Base-by-base conservation (phyloP, 1,284 basidiomycete species). In the Crepidotus sp. region DNA sequence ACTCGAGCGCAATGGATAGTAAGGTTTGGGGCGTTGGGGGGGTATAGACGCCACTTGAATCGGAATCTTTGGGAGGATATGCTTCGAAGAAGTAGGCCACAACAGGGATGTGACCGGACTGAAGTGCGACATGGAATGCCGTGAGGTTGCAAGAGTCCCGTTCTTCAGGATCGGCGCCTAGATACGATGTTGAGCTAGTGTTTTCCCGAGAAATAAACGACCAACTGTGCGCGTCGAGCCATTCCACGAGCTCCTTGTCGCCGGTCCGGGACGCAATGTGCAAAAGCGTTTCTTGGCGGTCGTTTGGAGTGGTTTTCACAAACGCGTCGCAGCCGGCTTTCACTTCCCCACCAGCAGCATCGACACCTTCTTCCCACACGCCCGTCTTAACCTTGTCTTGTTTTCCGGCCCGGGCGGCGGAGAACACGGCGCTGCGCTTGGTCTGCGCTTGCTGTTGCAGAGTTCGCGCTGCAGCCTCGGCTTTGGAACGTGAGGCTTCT, bases 91-190 rank as follows among this genome's bases (percentile, higher is more conserved):
- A 77, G 58, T 78, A 68, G 30, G 66, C 62, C 40, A 79, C 59
- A 40, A 83, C 65, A 6, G 63, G 45, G 10, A 73, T 53, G 49
- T 73, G 66, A 1, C 77, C 78, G 36, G 56, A 55, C 53, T 67
- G 64, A 11, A 85, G 57, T n/a, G 80, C 80, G 41, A 76, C 51
- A 58, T 86, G 83, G 62, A 84, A 77, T 1, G 78, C 70, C 3
- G 82, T 80, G 40, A 72, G 61, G 21, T 71, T 71, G 38, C 65
- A 52, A 0, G 67, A 68, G 59, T 85, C 70, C 42, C 73, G 71
- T 59, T 86, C 83, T 46, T 84, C 82, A 17, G 73, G 65, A 49
- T 83, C 79, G 36, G 80, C 80, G 61, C 76, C 83, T 86, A 56
- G 48, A 39, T n/a, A 25, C 3, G 24, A 46, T 52, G 49, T 54